Percentiles rank a stretch among this genome's conserved stretches.
Conservation (phyloP, 1,284 basidiomycete species). For the Apiotrichum porosum region DNA sequence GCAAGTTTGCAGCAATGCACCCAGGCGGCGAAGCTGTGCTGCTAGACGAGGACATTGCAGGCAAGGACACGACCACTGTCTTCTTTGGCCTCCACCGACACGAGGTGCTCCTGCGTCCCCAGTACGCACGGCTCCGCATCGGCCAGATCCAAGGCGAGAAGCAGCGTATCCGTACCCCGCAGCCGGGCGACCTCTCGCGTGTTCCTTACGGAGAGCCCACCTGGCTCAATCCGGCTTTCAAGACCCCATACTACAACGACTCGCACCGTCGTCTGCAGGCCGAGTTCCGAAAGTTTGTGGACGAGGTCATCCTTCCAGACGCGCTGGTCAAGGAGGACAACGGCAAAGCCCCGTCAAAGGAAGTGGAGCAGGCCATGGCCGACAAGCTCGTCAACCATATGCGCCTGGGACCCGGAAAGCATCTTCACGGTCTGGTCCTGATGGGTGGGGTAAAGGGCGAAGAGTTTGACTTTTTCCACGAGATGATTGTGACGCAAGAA, state of each 20-base stretch:
- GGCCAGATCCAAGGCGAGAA: conserved; percentile 65
- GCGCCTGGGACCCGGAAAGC: conserved; percentile 74
- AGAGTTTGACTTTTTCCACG: conserved; percentile 70
- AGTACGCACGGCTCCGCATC: conserved; percentile 65
- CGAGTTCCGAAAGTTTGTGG: conserved; percentile 54
- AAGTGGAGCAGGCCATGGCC: conserved; percentile 46
- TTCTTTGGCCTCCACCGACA: conserved; percentile 79
- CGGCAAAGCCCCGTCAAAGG: conserved; percentile 59
- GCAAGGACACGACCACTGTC: conserved; percentile 75
- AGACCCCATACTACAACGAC: conserved; percentile 78
- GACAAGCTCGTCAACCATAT: conserved; percentile 77
- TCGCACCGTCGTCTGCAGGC: conserved; percentile 49
- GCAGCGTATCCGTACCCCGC: conserved; percentile 55
- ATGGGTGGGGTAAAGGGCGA: conserved; percentile 84
- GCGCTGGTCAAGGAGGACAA: conserved; percentile 65
- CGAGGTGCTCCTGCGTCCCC: conserved; percentile 68
- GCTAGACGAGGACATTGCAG: conserved; percentile 67
- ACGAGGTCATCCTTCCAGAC: conserved; percentile 53
- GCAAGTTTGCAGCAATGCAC: conserved; percentile 70
- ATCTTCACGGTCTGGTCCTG: conserved; percentile 72
- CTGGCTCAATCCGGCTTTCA: conserved; percentile 74
- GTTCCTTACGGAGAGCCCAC: conserved; percentile 78
- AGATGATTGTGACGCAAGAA: conserved; percentile 85
- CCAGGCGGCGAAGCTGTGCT: conserved; percentile 77
- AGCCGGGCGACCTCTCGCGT: conserved; percentile 56